phyloP scores from a whole-genome alignment of 2,329 filamentous ascomycete genomes.

The Pseudogymnoascus sp. region DNA sequence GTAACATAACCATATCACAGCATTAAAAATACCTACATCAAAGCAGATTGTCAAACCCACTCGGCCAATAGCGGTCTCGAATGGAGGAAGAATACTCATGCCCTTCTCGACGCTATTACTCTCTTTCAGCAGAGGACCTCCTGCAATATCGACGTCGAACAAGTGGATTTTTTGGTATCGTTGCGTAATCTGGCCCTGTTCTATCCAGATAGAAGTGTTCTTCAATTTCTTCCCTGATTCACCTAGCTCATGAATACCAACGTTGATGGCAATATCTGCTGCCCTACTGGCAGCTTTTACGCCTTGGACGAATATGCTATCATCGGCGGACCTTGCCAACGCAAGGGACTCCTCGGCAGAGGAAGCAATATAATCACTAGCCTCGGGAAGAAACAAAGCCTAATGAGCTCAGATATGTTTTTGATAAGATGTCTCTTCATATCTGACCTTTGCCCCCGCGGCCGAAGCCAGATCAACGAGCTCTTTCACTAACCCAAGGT shows the following conservation, averaged over 20 bases:
- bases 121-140: slow-evolving; percentile 51
- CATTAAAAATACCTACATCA: slow-evolving; percentile 43
- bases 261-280: slow-evolving; percentile 63
- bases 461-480: slow-evolving; percentile 65
- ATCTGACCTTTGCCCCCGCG: slow-evolving; percentile 65
- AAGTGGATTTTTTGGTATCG: slow-evolving; percentile 85
- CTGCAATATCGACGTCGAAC: slow-evolving; percentile 62
- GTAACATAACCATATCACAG: neutral
- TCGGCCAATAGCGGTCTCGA: slow-evolving; percentile 63
- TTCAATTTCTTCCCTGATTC: slow-evolving; percentile 42
- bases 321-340: slow-evolving; percentile 57
- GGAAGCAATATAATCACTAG: slow-evolving; percentile 71
- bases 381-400: slow-evolving; percentile 87
- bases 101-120: slow-evolving; percentile 62
- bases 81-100: slow-evolving; percentile 53
- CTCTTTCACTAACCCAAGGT: slow-evolving; percentile 67
- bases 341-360: slow-evolving; percentile 59
- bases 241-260: slow-evolving; percentile 74
- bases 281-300: slow-evolving; percentile 59
- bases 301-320: slow-evolving; percentile 67
- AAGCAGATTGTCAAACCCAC: slow-evolving; percentile 83
- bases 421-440: neutral
- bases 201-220: slow-evolving; percentile 61
- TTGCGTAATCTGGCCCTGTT: slow-evolving; percentile 47
- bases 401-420: slow-evolving; percentile 26